phyloP scores from a whole-genome alignment of 106 monocot species.

The Gastrodia elata region DNA sequence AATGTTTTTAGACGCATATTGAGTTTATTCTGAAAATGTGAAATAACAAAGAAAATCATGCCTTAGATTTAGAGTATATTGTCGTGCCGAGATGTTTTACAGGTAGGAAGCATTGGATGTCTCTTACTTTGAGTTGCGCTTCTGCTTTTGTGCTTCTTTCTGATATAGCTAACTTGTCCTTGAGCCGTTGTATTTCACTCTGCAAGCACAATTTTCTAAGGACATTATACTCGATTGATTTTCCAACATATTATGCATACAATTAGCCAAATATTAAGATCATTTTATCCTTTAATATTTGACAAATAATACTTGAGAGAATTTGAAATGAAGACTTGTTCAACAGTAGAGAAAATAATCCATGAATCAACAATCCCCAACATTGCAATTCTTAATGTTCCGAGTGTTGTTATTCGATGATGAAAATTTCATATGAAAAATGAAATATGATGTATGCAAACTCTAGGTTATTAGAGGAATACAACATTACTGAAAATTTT shows the following conservation, averaged over 20 bases:
- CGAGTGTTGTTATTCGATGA: background rate
- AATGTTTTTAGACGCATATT: slow-evolving; percentile 42
- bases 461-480: too few species aligned
- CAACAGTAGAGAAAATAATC: background rate
- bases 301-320: background rate
- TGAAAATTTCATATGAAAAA: background rate
- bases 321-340: background rate
- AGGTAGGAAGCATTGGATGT: background rate
- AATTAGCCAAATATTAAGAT: too few species aligned
- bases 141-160: slow-evolving; percentile 53
- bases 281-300: background rate
- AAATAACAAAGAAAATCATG: background rate
- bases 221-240: background rate
- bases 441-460: background rate
- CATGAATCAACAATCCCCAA: background rate
- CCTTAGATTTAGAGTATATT: background rate
- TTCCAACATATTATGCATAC: background rate
- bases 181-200: slow-evolving; percentile 57
- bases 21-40: slow-evolving; percentile 38
- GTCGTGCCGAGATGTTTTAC: background rate
- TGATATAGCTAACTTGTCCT: slow-evolving; percentile 35
- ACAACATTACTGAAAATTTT: background rate
- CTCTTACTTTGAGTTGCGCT: slow-evolving; percentile 48
- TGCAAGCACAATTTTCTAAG: slow-evolving; percentile 15
- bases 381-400: background rate